Evolutionary conservation across 345 rosid species (phyloP).

Genomic region (Luvunga scandens): DNA sequence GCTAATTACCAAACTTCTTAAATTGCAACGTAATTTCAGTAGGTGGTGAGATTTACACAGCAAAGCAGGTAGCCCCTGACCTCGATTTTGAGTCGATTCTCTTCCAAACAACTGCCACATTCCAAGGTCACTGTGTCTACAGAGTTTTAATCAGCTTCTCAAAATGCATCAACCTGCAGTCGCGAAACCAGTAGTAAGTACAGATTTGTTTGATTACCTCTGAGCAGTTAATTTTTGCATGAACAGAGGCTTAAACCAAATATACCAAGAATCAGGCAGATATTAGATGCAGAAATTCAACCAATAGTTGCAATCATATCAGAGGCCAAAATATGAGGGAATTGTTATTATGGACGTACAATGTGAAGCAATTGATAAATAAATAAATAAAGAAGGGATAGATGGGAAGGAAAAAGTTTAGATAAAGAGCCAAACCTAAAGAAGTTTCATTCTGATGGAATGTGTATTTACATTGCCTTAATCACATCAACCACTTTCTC

Average conservation of each 20-base stretch:
- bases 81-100: background rate
- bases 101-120: background rate
- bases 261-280: background rate
- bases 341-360: background rate
- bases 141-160: background rate
- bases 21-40: background rate
- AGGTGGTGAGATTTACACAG: background rate
- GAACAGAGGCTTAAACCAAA: background rate
- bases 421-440: background rate
- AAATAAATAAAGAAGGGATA: background rate
- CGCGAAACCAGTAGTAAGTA: background rate
- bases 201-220: background rate
- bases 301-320: too few relatives aligned
- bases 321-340: background rate
- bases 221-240: background rate
- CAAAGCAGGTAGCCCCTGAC: background rate
- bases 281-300: background rate
- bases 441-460: background rate
- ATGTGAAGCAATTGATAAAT: background rate
- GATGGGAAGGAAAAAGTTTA: background rate
- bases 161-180: background rate
- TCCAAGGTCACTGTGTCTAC: background rate
- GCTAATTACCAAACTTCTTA: too few relatives aligned
- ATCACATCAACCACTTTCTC: constrained; percentile 23
- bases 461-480: background rate